Base-by-base conservation (phyloP, 148 eudicot species). In the Heliamphora exappendiculata region DNA sequence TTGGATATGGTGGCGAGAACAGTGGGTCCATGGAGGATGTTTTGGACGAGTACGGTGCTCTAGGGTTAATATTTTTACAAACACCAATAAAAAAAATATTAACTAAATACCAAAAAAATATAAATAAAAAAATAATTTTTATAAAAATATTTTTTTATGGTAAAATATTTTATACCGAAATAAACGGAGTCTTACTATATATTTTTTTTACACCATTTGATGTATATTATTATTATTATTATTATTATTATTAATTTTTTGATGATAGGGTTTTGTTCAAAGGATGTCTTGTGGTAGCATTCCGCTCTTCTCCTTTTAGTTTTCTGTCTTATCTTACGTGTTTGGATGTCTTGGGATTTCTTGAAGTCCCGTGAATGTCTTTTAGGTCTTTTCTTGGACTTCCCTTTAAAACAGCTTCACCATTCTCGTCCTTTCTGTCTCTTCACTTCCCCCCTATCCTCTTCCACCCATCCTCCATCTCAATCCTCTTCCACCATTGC, bases 281-380 rank as follows among this genome's bases (percentile, higher is more conserved):
- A 8, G 4, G 17, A 76, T 80, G 71, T 79, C 78, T 80, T 85
- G 91, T 88, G 88, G 91, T 83, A 54, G 80, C 83, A 85, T 85
- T 81, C 79, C 4, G 19, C 80, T 75, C 80, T 70, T 66, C 41
- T 70, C 74, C 72, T 83, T 81, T 58, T 76, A 39, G 17, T 37
- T 37, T 74, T 58, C 60, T 73, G 79, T 77, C 45, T 82, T 70
- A 37, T 29, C 1, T 42, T 6, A 14, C 20, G 45, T 73, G 80
- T 78, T 76, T 84, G 65, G 29, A 6, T 62, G 22, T 62, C 31
- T 82, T 81, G 81, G 80, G 79, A n/a, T 77, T 74, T 76, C 85
- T 74, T 80, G 69, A 81, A 84, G 81, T 84, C 91, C 81, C 87
- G 91, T 88, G 89, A 86, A 88, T 58, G 76, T 29, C 81, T 57